Conservation (phyloP, 139 green algal species). For the Desmodesmus armatus region DNA sequence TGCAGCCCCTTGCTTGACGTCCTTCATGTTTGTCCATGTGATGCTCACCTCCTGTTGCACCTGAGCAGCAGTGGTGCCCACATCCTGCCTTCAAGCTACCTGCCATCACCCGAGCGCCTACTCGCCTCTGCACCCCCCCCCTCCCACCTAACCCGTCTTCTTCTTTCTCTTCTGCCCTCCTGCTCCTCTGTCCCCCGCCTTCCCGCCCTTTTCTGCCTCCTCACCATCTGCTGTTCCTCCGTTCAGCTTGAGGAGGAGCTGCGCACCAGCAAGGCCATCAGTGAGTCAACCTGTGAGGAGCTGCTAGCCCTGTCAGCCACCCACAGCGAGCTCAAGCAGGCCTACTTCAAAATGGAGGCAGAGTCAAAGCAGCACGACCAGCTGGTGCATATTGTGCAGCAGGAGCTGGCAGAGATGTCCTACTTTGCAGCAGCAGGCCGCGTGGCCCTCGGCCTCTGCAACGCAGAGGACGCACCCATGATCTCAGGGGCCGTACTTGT, state of each 20-base stretch:
- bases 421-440: constrained; percentile 33
- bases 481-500: too few relatives aligned
- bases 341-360: constrained; percentile 18
- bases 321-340: constrained; percentile 35
- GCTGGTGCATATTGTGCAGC: constrained; percentile 47
- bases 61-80: too few relatives aligned
- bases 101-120: too few relatives aligned
- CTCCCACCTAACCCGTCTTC: too few relatives aligned
- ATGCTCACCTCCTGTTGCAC: too few relatives aligned
- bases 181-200: too few relatives aligned
- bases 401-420: constrained; percentile 48
- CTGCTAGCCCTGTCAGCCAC: constrained; percentile 19
- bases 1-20: too few relatives aligned
- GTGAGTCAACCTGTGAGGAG: constrained; percentile 35
- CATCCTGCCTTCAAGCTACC: too few relatives aligned
- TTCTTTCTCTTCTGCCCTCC: too few relatives aligned
- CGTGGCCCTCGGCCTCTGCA: constrained; percentile 9
- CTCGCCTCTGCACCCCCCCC: too few relatives aligned
- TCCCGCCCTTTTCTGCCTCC: not conserved
- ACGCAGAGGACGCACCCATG: too few relatives aligned
- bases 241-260: constrained; percentile 33
- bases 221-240: not conserved
- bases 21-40: too few relatives aligned
- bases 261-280: constrained; percentile 12
- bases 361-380: constrained; percentile 35